Evolutionary conservation across 257 asterid genomes (phyloP), one percentile per base, ranked within the genome.

Genomic region (Scutellaria baicalensis): DNA sequence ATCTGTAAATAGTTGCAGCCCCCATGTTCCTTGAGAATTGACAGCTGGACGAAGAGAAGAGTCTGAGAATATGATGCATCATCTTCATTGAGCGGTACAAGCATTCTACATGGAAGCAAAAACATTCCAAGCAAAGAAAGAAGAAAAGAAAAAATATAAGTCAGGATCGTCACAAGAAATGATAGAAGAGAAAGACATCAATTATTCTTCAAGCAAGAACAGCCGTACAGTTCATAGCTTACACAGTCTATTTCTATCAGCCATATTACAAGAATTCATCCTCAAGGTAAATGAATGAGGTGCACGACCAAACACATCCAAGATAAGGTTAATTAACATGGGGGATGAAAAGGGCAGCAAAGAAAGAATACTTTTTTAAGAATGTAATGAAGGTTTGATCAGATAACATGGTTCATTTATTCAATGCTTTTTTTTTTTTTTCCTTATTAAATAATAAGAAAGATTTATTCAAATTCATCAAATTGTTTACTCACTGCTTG

Each of bases 1-100:
- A 48, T 77, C 77, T 67, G 67, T 73, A 66, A 73, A 73, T 65
- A 67, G 35, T 20, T 70, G 71, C 68, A 31, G 74, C 75, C 68
- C 69, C 27, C 27, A 40, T 36, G 44, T 55, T 27, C 49, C 62
- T 23, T 47, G 71, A 66, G 51, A 70, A 35, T 71, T 55, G 68
- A 75, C 65, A 68, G 75, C 75, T 27, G 71, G 21, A 33, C 4
- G 55, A 52, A 76, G 79, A 75, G 16, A 59, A 14, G 55, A 13
- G 66, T 56, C 43, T 39, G 52, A 64, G 33, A 64, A 77, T 64
- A 31, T 45, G 40, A 56, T 16, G 64, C 39, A 73, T 74, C 63
- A 43, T 33, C 82, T 68, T 68, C 80, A 59, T 27, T 27, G 11
- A 59, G 71, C 59, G 50, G 59, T 64, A 48, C 44, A 36, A 59